These are phyloP conservation scores for Bacterosira constricta DNA, from an alignment of 108 stramenopile genomes.

Conservation along the genomic window DNA sequence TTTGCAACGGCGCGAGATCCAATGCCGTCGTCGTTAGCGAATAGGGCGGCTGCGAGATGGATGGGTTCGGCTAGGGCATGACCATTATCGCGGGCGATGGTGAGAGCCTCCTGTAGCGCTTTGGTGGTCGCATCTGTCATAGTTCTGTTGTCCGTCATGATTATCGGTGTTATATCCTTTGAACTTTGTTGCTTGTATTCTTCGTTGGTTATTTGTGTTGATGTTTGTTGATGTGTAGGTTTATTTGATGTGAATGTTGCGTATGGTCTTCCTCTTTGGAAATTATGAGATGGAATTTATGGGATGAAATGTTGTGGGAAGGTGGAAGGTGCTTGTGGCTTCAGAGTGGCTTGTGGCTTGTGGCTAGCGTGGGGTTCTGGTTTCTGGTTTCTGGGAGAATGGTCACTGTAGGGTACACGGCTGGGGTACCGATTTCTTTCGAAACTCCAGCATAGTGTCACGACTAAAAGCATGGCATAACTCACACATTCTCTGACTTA, in stretches of 20 bases:
- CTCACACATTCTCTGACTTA: too few relatives aligned
- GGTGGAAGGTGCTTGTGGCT: too few relatives aligned
- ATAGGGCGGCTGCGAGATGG: conserved; percentile 72
- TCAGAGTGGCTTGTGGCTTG: too few relatives aligned
- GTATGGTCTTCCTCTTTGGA: too few relatives aligned
- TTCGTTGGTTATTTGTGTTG: not conserved
- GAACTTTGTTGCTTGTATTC: not conserved
- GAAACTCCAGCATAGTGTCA: too few relatives aligned
- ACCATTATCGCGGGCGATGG: conserved; percentile 77
- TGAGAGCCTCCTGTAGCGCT: conserved; percentile 61
- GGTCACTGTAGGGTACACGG: too few relatives aligned
- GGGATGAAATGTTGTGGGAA: too few relatives aligned
- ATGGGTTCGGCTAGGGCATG: conserved; percentile 74
- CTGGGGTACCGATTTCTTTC: too few relatives aligned
- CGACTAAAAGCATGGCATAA: too few relatives aligned
- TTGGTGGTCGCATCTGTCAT: conserved; percentile 84
- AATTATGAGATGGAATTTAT: too few relatives aligned
- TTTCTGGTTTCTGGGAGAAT: too few relatives aligned
- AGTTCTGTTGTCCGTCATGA: conserved; percentile 71
- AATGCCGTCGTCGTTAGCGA: conserved; percentile 65
- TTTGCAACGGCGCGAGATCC: conserved; percentile 69
- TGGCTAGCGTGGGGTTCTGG: too few relatives aligned
- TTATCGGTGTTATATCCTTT: conserved; percentile 7
- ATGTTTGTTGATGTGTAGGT: not conserved
- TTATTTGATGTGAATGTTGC: not conserved